Conservation (phyloP, 1,284 basidiomycete genomes). For the Rhodotorula sp. region DNA sequence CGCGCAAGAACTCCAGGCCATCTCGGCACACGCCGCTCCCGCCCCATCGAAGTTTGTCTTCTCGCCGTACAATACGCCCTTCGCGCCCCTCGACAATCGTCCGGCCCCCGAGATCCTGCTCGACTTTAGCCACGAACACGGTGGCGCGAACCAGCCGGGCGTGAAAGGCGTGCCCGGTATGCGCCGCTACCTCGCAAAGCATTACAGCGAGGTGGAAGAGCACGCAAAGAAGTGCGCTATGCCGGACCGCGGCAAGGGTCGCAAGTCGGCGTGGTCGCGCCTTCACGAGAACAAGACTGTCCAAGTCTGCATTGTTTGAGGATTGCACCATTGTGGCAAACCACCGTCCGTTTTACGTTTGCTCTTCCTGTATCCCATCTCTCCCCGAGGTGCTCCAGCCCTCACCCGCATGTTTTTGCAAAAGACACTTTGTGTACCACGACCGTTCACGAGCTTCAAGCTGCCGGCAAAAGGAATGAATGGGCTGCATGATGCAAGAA, state of each 20-base stretch:
- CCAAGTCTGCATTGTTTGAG: background rate
- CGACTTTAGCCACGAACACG: slow-evolving; percentile 21
- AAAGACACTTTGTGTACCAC: too few relatives aligned
- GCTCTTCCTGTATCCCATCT: too few relatives aligned
- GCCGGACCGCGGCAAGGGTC: background rate
- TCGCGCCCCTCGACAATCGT: slow-evolving; percentile 64
- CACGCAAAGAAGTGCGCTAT: slow-evolving; percentile 1
- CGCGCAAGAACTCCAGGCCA: slow-evolving; percentile 65
- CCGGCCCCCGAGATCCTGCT: slow-evolving; percentile 58
- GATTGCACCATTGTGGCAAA: too few relatives aligned
- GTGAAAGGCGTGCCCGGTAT: slow-evolving; percentile 25
- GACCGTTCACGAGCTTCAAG: too few relatives aligned
- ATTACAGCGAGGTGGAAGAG: slow-evolving; percentile 24
- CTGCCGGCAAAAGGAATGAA: too few relatives aligned
- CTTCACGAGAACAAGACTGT: slow-evolving; percentile 1
- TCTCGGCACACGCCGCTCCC: slow-evolving; percentile 62
- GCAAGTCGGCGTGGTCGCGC: background rate
- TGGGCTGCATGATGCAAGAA: too few relatives aligned
- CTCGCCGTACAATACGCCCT: slow-evolving; percentile 61
- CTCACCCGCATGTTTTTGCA: too few relatives aligned
- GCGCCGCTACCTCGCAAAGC: slow-evolving; percentile 15
- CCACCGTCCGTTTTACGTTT: too few relatives aligned
- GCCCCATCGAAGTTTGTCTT: slow-evolving; percentile 59
- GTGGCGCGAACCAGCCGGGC: slow-evolving; percentile 12
- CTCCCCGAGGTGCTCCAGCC: too few relatives aligned